Conservation (phyloP, 1,284 basidiomycete genomes). For the Naganishia cerealis region DNA sequence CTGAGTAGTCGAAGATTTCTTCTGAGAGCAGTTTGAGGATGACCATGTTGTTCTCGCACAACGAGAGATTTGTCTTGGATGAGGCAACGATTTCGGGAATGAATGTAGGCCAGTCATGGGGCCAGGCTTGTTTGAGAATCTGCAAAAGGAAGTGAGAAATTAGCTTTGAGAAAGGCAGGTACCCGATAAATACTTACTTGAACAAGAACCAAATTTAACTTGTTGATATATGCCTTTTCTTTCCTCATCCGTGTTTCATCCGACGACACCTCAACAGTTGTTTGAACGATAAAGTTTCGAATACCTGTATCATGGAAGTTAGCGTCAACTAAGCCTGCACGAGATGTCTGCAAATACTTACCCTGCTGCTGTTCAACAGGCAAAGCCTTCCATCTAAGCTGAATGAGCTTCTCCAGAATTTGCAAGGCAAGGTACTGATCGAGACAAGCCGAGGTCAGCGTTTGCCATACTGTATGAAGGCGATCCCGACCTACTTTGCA, state of each 20-base stretch:
- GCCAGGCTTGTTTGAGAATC: slow-evolving; percentile 99
- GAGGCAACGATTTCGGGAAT: slow-evolving; percentile 97
- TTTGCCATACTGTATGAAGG: not conserved
- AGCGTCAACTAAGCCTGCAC: not conserved
- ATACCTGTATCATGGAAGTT: slow-evolving; percentile 65
- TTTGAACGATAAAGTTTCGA: slow-evolving; percentile 92
- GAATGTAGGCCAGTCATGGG: slow-evolving; percentile 97
- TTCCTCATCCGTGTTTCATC: slow-evolving; percentile 82
- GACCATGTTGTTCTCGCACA: slow-evolving; percentile 99
- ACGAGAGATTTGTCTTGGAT: slow-evolving; percentile 89
- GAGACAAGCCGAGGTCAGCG: slow-evolving; percentile 12
- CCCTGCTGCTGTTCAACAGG: slow-evolving; percentile 91
- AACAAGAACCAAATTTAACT: slow-evolving; percentile 93
- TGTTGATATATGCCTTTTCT: slow-evolving; percentile 95
- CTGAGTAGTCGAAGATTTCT: slow-evolving; percentile 98
- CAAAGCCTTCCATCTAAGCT: slow-evolving; percentile 91
- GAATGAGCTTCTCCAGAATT: slow-evolving; percentile 91
- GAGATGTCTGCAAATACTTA: slow-evolving; percentile 45
- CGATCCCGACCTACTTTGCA: slow-evolving; percentile 68
- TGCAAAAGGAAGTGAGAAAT: slow-evolving; percentile 49
- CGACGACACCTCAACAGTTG: slow-evolving; percentile 87
- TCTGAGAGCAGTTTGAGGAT: slow-evolving; percentile 96
- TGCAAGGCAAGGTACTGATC: slow-evolving; percentile 86
- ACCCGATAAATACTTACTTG: slow-evolving; percentile 62
- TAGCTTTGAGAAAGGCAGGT: slow-evolving; percentile 23